Conservation (phyloP, 306 rosid genomes). For the Dicorynia guianensis region DNA sequence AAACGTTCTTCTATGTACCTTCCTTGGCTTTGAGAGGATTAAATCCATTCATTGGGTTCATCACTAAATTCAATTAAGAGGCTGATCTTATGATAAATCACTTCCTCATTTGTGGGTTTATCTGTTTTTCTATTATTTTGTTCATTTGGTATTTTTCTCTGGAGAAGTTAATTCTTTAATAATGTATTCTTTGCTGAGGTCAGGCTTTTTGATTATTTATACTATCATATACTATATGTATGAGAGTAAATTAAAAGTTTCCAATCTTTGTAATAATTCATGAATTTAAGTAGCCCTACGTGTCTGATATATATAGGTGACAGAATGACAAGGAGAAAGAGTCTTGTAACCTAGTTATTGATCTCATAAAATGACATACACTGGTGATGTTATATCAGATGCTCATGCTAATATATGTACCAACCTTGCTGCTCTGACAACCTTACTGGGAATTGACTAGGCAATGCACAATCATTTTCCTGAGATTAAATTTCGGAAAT, state of each 20-base stretch:
- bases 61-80: too few species aligned
- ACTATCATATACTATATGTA: not conserved
- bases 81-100: too few species aligned
- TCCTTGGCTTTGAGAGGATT: slow-evolving; percentile 16
- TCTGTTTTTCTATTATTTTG: not conserved
- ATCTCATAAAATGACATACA: not conserved
- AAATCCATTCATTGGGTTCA: not conserved
- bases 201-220: not conserved
- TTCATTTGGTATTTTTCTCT: not conserved
- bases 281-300: too few species aligned
- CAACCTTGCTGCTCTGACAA: too few species aligned
- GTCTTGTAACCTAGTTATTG: slow-evolving; percentile 14
- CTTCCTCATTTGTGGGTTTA: not conserved
- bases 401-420: too few species aligned
- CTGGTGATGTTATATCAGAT: not conserved
- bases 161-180: not conserved
- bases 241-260: too few species aligned
- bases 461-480: too few species aligned
- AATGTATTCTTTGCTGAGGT: slow-evolving; percentile 5
- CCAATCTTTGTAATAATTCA: too few species aligned
- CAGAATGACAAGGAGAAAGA: not conserved
- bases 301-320: not conserved
- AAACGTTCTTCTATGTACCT: not conserved
- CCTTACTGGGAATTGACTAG: too few species aligned
- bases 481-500: too few species aligned